phyloP scores from a whole-genome alignment of 2,329 filamentous ascomycete species.

The Pyrenophora seminiperda region DNA sequence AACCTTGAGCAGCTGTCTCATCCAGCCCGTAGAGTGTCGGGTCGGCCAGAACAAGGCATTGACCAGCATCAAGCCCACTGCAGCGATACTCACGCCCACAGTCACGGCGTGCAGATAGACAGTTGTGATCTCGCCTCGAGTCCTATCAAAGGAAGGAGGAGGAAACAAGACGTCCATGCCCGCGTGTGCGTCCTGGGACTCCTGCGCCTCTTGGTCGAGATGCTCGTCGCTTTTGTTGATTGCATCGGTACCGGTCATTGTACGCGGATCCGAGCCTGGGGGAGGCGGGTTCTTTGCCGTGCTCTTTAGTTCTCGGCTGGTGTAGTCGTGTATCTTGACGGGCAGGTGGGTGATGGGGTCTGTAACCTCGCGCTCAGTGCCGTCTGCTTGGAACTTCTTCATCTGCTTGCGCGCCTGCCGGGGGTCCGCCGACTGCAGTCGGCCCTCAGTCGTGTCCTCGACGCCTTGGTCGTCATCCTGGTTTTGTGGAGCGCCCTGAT shows the following conservation, averaged over 20 bases:
- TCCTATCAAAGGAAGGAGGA: conserved; percentile 56
- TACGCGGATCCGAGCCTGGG: conserved; percentile 47
- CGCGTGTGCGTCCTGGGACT: conserved; percentile 51
- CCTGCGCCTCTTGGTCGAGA: conserved; percentile 51
- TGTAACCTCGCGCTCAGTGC: conserved; percentile 65
- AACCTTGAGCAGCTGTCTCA: conserved; percentile 35
- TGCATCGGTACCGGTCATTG: conserved; percentile 53
- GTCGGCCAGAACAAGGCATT: conserved; percentile 44
- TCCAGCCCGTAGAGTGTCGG: conserved; percentile 38
- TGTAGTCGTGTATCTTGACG: conserved; percentile 70
- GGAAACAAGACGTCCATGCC: conserved; percentile 60
- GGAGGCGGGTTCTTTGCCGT: conserved; percentile 54
- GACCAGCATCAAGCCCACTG: conserved; percentile 44
- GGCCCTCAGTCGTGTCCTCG: conserved; percentile 54
- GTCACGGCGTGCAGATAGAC: conserved; percentile 55
- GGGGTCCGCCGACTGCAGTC: conserved; percentile 46
- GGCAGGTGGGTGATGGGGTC: conserved; percentile 75
- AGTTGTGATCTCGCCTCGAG: conserved; percentile 51
- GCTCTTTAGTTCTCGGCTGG: conserved; percentile 62
- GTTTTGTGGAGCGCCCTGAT: conserved; percentile 23
- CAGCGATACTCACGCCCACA: conserved; percentile 44
- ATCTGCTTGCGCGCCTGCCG: conserved; percentile 56
- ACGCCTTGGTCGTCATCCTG: conserved; percentile 29
- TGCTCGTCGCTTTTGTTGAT: conserved; percentile 53
- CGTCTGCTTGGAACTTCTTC: conserved; percentile 55